These are phyloP conservation scores for Lactarius quietus DNA, from an alignment of 768 basidiomycete species.

Conservation along the genomic window DNA sequence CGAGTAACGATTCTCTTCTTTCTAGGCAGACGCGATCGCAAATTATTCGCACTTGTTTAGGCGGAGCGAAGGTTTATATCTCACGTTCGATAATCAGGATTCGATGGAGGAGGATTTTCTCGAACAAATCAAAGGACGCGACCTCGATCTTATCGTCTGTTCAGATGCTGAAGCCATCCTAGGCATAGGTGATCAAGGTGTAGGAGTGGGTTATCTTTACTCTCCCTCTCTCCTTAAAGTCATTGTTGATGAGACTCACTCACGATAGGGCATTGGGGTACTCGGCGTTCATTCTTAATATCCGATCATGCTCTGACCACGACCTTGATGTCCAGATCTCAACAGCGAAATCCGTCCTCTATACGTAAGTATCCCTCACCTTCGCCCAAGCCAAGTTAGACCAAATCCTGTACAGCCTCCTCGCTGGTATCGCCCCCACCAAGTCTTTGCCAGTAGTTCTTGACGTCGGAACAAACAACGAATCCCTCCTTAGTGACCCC, in stretches of 20 bases:
- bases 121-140: slow-evolving; percentile 54
- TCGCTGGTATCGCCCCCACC: slow-evolving; percentile 63
- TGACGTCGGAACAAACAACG: slow-evolving; percentile 78
- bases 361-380: slow-evolving; percentile 45
- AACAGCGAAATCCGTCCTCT: slow-evolving; percentile 74
- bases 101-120: slow-evolving; percentile 76
- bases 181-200: slow-evolving; percentile 73
- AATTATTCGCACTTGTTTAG: slow-evolving; percentile 84
- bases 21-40: slow-evolving; percentile 73
- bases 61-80: slow-evolving; percentile 70
- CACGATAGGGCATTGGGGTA: slow-evolving; percentile 38
- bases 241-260: background rate
- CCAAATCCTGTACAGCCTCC: slow-evolving; percentile 40
- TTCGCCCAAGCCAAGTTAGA: background rate
- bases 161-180: slow-evolving; percentile 85
- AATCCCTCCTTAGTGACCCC: slow-evolving; percentile 54
- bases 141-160: slow-evolving; percentile 77
- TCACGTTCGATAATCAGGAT: slow-evolving; percentile 58
- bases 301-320: background rate
- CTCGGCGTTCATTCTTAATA: slow-evolving; percentile 1
- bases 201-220: slow-evolving; percentile 47
- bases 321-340: slow-evolving; percentile 48
- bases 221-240: background rate
- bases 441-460: slow-evolving; percentile 56
- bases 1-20: background rate